Evolutionary conservation across 352 stramenopile species (phyloP), one percentile per base, ranked within the genome.

Genomic region (Phytophthora palmivora): DNA sequence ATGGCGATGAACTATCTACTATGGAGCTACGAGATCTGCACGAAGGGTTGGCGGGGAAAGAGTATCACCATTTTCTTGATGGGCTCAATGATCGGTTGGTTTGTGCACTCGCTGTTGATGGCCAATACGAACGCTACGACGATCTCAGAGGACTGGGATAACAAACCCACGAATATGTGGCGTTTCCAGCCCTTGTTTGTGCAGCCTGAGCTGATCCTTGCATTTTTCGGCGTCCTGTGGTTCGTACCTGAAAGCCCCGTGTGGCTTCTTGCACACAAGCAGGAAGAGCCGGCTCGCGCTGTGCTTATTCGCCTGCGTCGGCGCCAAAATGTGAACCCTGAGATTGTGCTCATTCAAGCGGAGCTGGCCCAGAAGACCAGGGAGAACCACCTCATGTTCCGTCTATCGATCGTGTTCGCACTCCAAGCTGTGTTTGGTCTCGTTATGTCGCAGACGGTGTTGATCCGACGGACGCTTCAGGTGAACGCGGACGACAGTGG

Each of bases 11-110:
- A 89, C 57, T 88, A 90, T 19, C 49, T 91, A 44, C 58, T 94
- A 18, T 94, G 87, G 66, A 94, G 85, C 53, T 94, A 76, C 36
- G 87, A 96, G 57, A 96, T 96, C 22, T 96, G 82, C 49, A 94
- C 86, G 14, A 91, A 91, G 57, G 87, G 86, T 21, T 94, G 86
- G 85, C 85, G 81, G n/a, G 86, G 87, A 39, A 96, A 96, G 70
- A 88, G 83, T 36, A 70, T 93, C 5, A 88, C 81, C 7, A 81
- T 94, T 28, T 96, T 94, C 59, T 59, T 93, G 24, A 74, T 96
- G 34, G 87, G 87, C 8, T 86, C 69, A 3, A 82, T 87, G 63
- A 61, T 91, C 16, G 87, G 87, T 11, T 91, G 80, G 67, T 66
- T 92, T 21, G 71, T 85, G 18, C 78, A 94, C 52, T 76, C 81